A percentile compares a stretch with the other conserved stretches of the same genome.
These are phyloP conservation scores for Mucor plumbeus DNA, from an alignment of 371 early-diverging fungal species.

Conservation along the genomic window DNA sequence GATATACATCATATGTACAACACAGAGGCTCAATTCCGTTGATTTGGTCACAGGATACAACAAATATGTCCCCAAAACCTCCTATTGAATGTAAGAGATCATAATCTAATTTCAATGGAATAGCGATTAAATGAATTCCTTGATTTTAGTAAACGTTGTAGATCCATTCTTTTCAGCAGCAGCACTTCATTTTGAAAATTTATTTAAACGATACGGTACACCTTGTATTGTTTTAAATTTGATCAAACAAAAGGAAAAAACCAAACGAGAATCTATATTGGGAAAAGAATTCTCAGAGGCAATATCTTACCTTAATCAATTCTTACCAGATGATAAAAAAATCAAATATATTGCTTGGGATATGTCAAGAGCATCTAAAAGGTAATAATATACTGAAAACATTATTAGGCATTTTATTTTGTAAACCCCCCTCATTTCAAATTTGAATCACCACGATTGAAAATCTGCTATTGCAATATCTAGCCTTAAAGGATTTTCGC, in stretches of 20 bases:
- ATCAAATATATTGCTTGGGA: constrained; percentile 95
- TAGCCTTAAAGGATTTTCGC: too few species aligned
- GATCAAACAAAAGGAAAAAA: constrained; percentile 93
- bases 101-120: not conserved
- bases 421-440: too few species aligned
- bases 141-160: constrained; percentile 68
- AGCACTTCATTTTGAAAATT: constrained; percentile 89
- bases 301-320: constrained; percentile 87
- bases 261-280: constrained; percentile 84
- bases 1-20: constrained; percentile 93
- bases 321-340: constrained; percentile 78
- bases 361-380: constrained; percentile 96
- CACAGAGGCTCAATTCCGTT: constrained; percentile 97
- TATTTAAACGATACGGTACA: constrained; percentile 88
- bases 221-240: constrained; percentile 91
- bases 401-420: too few species aligned
- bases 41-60: constrained; percentile 93
- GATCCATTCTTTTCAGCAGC: constrained; percentile 95
- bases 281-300: constrained; percentile 85
- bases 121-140: not conserved
- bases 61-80: constrained; percentile 94
- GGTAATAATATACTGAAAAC: constrained; percentile 38
- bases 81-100: constrained; percentile 77
- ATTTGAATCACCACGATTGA: too few species aligned
- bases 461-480: too few species aligned